These are phyloP conservation scores for Metschnikowia borealis DNA, from an alignment of 805 yeast species.

Conservation along the genomic window DNA sequence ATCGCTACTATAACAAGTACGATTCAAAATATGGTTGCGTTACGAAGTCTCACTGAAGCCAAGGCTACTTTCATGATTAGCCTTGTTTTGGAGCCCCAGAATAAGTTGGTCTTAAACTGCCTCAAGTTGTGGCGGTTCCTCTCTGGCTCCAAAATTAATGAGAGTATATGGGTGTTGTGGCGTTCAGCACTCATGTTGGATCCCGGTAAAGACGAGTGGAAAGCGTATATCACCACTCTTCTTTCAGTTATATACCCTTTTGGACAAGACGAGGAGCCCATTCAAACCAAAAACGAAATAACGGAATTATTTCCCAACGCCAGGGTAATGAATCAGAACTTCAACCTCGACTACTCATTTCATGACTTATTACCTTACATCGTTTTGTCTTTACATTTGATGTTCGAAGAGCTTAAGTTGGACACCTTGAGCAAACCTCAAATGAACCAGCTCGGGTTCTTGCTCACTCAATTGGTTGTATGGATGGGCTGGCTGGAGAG, in stretches of 20 bases:
- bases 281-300: conserved; percentile 22
- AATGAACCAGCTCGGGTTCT: conserved; percentile 41
- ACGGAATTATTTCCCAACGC: conserved; percentile 32
- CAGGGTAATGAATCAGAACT: conserved; percentile 21
- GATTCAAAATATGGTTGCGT: conserved; percentile 25
- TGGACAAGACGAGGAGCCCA: conserved; percentile 17
- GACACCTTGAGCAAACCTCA: conserved; percentile 42
- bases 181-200: conserved; percentile 47
- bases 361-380: conserved; percentile 59
- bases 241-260: conserved; percentile 50
- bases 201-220: conserved; percentile 52
- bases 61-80: conserved; percentile 25
- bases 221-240: conserved; percentile 49
- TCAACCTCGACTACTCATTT: conserved; percentile 37
- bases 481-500: conserved; percentile 73
- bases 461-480: conserved; percentile 57
- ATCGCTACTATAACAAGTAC: conserved; percentile 26
- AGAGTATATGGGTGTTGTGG: conserved; percentile 62
- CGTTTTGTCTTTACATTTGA: conserved; percentile 64
- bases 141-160: conserved; percentile 55
- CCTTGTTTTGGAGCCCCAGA: conserved; percentile 43
- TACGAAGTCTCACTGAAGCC: conserved; percentile 17
- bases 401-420: conserved; percentile 70
- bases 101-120: conserved; percentile 40
- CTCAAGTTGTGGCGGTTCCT: conserved; percentile 50